phyloP scores from a whole-genome alignment of 179 eudicot species.

The Spinacia oleracea region DNA sequence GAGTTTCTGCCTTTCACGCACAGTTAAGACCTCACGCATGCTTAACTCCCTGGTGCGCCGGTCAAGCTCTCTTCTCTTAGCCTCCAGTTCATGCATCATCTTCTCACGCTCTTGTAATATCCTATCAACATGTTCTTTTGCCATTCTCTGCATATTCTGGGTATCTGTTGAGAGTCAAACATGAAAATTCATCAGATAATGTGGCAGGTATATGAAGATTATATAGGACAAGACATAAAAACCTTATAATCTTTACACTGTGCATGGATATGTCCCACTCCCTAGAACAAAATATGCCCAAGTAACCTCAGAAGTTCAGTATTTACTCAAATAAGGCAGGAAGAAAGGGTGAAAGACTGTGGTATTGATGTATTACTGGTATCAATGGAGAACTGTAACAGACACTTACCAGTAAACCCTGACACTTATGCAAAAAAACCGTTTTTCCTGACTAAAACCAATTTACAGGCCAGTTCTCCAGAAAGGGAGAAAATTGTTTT shows the following conservation, averaged over 20 bases:
- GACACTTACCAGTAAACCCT: background rate
- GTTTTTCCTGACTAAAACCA: background rate
- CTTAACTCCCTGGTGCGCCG: slow-evolving; percentile 47
- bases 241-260: background rate
- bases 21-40: slow-evolving; percentile 50
- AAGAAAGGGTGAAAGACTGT: background rate
- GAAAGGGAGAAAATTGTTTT: background rate
- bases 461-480: background rate
- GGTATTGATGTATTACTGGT: no score
- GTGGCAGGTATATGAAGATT: background rate
- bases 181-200: background rate
- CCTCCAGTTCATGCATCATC: slow-evolving; percentile 45
- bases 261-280: background rate
- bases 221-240: background rate
- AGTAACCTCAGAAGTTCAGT: background rate
- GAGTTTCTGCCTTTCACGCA: slow-evolving; percentile 54
- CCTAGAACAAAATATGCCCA: background rate
- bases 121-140: slow-evolving; percentile 41
- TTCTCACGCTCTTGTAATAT: slow-evolving; percentile 50
- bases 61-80: slow-evolving; percentile 44
- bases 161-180: slow-evolving; percentile 32
- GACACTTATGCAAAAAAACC: background rate
- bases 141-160: slow-evolving; percentile 48
- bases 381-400: no score
- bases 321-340: background rate